Conservation (phyloP, 163 green algal species). For the Chloromonas sp. region DNA sequence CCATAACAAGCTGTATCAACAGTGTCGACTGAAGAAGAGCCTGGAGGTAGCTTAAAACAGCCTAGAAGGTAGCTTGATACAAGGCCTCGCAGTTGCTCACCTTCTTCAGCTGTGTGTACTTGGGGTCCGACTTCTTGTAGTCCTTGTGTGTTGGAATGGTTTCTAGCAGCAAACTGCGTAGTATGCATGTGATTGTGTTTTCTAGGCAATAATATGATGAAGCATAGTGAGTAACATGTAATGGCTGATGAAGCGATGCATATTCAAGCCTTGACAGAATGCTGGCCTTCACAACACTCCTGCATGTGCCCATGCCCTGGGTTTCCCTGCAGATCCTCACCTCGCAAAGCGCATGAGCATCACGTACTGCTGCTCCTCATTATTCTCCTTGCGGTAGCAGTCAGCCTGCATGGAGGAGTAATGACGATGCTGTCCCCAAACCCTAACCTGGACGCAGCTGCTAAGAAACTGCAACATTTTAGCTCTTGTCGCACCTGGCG, state of each 20-base stretch:
- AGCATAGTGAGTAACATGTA: neutral
- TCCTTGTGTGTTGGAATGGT: conserved; percentile 68
- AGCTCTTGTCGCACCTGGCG: conserved; percentile 40
- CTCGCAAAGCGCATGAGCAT: conserved; percentile 75
- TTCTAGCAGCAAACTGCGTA: conserved; percentile 67
- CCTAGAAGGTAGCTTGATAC: too few relatives aligned
- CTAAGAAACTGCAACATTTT: neutral
- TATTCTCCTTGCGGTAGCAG: conserved; percentile 44
- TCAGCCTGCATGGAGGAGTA: conserved; percentile 40
- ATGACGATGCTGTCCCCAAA: neutral
- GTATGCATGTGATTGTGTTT: neutral
- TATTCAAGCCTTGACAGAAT: neutral
- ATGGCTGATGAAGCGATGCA: neutral
- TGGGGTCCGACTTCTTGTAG: conserved; percentile 26
- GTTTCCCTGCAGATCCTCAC: conserved; percentile 22
- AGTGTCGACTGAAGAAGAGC: too few relatives aligned
- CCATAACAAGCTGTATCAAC: too few relatives aligned
- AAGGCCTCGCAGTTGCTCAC: conserved; percentile 12
- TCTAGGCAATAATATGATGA: neutral
- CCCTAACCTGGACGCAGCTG: neutral
- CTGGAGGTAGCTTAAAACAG: too few relatives aligned
- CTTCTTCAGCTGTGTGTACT: conserved; percentile 38
- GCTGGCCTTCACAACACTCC: too few relatives aligned
- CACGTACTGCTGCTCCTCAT: conserved; percentile 75
- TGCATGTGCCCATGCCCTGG: neutral